Evolutionary conservation across 805 yeast species (phyloP).

Genomic region (Starmerella lactis-condensi): DNA sequence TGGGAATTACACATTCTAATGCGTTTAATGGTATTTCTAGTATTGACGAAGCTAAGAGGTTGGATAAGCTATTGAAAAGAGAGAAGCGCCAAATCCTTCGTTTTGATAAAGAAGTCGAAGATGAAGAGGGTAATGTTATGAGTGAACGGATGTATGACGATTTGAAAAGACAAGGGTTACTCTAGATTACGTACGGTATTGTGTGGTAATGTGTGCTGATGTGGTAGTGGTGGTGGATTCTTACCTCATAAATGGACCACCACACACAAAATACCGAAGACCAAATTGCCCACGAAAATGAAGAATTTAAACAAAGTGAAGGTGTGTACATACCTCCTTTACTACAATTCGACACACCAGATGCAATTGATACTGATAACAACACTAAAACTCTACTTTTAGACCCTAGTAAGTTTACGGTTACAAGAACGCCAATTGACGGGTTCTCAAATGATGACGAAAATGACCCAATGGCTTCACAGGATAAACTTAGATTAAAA

Average conservation of each 20-base stretch:
- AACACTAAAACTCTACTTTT: too few relatives aligned
- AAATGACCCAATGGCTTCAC: too few relatives aligned
- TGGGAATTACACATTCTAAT: slow-evolving; percentile 42
- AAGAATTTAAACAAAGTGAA: too few relatives aligned
- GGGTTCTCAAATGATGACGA: too few relatives aligned
- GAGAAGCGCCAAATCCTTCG: slow-evolving; percentile 64
- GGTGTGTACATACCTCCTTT: too few relatives aligned
- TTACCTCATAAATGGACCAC: neutral
- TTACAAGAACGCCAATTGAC: too few relatives aligned
- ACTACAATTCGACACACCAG: too few relatives aligned
- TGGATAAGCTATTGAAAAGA: slow-evolving; percentile 31
- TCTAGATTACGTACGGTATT: slow-evolving; percentile 23
- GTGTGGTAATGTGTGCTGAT: neutral
- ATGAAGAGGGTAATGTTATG: slow-evolving; percentile 85
- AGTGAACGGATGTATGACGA: slow-evolving; percentile 65
- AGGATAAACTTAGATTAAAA: too few relatives aligned
- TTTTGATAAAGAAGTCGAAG: slow-evolving; percentile 62
- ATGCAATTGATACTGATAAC: too few relatives aligned
- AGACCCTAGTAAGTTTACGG: too few relatives aligned
- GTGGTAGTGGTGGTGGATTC: neutral
- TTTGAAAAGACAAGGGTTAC: slow-evolving; percentile 68
- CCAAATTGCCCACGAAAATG: neutral
- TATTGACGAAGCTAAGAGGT: slow-evolving; percentile 45
- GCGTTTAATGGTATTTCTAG: slow-evolving; percentile 45
- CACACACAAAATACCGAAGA: neutral